Conservation (phyloP, 1,284 basidiomycete species). For the Malassezia sp. region DNA sequence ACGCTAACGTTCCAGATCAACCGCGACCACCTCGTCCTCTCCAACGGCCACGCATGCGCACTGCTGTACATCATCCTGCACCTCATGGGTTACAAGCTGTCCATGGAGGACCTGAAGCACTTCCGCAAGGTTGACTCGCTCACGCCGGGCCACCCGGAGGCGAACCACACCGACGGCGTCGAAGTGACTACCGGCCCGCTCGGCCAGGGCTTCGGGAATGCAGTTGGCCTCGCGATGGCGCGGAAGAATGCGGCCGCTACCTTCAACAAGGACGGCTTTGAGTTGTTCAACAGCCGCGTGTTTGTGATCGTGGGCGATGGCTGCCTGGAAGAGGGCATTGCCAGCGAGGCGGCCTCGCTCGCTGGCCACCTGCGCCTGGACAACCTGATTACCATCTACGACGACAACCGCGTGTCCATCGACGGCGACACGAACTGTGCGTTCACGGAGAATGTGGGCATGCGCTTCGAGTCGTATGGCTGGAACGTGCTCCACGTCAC, state of each 20-base stretch:
- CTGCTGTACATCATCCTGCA: conserved; percentile 69
- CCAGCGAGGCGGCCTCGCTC: conserved; percentile 76
- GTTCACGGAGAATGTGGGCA: conserved; percentile 85
- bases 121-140: conserved; percentile 61
- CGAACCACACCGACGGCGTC: conserved; percentile 67
- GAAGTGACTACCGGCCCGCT: conserved; percentile 94
- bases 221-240: conserved; percentile 82
- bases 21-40: conserved; percentile 59
- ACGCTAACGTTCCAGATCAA: conserved; percentile 26
- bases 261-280: conserved; percentile 77
- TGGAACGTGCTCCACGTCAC: conserved; percentile 82
- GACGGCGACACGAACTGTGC: conserved; percentile 82
- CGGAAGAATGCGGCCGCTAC: conserved; percentile 76
- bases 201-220: conserved; percentile 76
- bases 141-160: conserved; percentile 69
- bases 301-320: conserved; percentile 85
- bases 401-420: conserved; percentile 73
- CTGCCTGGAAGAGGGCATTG: conserved; percentile 89
- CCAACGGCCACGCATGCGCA: conserved; percentile 49
- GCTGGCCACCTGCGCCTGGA: conserved; percentile 83
- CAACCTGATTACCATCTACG: conserved; percentile 60
- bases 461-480: conserved; percentile 77
- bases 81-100: conserved; percentile 64
- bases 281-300: conserved; percentile 78
- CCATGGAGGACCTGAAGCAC: conserved; percentile 67